Evolutionary conservation across 495 filamentous ascomycete species (phyloP).

Genomic region (Apodospora peruviana): DNA sequence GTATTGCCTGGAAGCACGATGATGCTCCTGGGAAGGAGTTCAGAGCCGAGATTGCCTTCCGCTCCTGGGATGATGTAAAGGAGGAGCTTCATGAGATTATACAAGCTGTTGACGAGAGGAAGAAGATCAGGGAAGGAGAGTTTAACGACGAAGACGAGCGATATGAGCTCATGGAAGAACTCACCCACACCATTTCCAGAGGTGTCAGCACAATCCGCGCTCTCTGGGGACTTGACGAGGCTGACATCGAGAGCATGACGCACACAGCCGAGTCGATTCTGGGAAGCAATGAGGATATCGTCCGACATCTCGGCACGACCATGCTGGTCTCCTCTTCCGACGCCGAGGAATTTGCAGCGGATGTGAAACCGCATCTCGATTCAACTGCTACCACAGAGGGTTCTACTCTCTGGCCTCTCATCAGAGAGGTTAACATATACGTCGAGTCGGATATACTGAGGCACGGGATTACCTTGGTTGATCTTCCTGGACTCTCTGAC

Average conservation of each 20-base stretch:
- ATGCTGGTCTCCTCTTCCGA: constrained; percentile 5
- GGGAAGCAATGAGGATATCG: constrained; percentile 2
- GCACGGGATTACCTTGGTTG: constrained; percentile 17
- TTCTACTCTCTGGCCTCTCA: constrained; percentile 17
- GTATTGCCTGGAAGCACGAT: constrained; percentile 15
- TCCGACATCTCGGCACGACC: background rate
- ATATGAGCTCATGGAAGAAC: background rate
- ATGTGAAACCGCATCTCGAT: constrained; percentile 15
- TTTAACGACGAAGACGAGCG: constrained; percentile 5
- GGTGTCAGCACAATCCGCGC: constrained; percentile 1
- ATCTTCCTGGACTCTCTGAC: constrained; percentile 22
- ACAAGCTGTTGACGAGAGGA: background rate
- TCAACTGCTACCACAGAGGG: constrained; percentile 4
- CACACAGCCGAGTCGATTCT: constrained; percentile 6
- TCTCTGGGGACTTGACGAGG: constrained; percentile 7
- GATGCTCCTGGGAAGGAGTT: constrained; percentile 5
- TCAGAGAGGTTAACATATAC: constrained; percentile 17
- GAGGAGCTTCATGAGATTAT: constrained; percentile 11
- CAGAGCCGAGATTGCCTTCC: constrained; percentile 14
- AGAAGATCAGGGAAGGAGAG: background rate
- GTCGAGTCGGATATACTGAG: constrained; percentile 16
- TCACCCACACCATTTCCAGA: background rate
- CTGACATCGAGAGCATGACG: constrained; percentile 18
- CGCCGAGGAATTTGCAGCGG: constrained; percentile 3
- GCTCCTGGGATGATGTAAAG: constrained; percentile 6